Conservation (phyloP, 805 yeast species). For the Zygosaccharomyces kombuchaensis region DNA sequence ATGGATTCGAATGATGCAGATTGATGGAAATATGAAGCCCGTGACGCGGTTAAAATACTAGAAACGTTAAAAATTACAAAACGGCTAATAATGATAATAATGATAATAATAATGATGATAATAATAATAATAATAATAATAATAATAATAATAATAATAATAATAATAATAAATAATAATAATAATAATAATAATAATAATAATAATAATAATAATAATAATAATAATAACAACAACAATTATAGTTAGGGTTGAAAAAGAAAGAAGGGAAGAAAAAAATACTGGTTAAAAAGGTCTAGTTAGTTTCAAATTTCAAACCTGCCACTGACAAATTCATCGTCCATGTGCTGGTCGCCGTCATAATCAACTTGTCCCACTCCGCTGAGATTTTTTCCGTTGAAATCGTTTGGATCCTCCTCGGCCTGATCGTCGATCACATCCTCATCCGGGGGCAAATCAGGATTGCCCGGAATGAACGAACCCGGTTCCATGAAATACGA, state of each 20-base stretch:
- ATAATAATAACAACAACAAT: constrained; percentile 1
- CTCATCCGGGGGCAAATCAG: constrained; percentile 76
- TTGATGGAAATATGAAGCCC: too few relatives aligned
- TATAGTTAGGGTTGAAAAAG: not conserved
- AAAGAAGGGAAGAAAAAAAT: not conserved
- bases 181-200: not conserved
- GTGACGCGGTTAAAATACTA: not conserved
- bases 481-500: constrained; percentile 51
- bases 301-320: constrained; percentile 65
- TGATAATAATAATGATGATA: too few relatives aligned
- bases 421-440: constrained; percentile 75
- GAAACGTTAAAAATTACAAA: not conserved
- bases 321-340: constrained; percentile 84
- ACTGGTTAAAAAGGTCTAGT: not conserved
- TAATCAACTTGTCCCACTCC: constrained; percentile 30
- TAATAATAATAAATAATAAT: not conserved
- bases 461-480: constrained; percentile 74
- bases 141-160: not conserved
- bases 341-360: constrained; percentile 56
- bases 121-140: not conserved
- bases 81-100: not conserved
- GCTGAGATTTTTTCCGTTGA: constrained; percentile 14
- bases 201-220: constrained; percentile 1
- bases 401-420: constrained; percentile 43
- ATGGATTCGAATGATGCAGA: too few relatives aligned